phyloP scores from a whole-genome alignment of 1,284 basidiomycete genomes.

The Amylostereum areolatum region DNA sequence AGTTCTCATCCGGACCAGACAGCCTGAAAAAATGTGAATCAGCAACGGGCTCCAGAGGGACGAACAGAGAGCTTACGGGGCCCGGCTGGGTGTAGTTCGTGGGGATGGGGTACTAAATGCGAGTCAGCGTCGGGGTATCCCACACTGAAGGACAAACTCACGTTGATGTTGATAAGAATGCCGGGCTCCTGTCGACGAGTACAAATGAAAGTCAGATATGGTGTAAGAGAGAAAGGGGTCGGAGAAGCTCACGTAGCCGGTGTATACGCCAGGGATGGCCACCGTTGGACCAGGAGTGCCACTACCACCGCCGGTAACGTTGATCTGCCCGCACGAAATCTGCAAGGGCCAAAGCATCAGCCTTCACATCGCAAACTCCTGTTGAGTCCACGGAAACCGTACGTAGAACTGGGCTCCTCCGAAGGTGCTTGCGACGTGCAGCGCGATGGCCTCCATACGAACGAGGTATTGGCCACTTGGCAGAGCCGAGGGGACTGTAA shows the following conservation, averaged over 20 bases:
- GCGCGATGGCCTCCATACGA: slow-evolving; percentile 42
- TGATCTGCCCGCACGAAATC: slow-evolving; percentile 25
- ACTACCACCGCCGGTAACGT: slow-evolving; percentile 29
- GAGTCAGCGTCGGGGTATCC: background rate
- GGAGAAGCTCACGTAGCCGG: slow-evolving; percentile 14
- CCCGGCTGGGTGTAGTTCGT: slow-evolving; percentile 1
- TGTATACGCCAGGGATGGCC: slow-evolving; percentile 31
- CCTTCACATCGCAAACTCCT: background rate
- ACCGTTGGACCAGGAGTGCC: slow-evolving; percentile 28
- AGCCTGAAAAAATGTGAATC: background rate
- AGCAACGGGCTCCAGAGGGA: background rate
- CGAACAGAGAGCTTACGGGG: background rate
- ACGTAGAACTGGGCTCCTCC: slow-evolving; percentile 27
- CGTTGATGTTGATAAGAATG: slow-evolving; percentile 1
- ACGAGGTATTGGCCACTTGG: slow-evolving; percentile 43
- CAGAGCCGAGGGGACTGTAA: slow-evolving; percentile 36
- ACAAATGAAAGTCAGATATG: too few relatives aligned
- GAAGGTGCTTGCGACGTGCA: slow-evolving; percentile 27
- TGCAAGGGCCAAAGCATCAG: slow-evolving; percentile 5
- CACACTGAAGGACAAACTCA: background rate
- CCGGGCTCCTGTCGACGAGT: background rate
- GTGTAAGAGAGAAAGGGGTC: too few relatives aligned
- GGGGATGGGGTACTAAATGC: background rate
- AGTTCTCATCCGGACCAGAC: background rate
- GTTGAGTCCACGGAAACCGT: slow-evolving; percentile 3